Conservation (phyloP, 306 rosid genomes). For the Acacia acuminata region DNA sequence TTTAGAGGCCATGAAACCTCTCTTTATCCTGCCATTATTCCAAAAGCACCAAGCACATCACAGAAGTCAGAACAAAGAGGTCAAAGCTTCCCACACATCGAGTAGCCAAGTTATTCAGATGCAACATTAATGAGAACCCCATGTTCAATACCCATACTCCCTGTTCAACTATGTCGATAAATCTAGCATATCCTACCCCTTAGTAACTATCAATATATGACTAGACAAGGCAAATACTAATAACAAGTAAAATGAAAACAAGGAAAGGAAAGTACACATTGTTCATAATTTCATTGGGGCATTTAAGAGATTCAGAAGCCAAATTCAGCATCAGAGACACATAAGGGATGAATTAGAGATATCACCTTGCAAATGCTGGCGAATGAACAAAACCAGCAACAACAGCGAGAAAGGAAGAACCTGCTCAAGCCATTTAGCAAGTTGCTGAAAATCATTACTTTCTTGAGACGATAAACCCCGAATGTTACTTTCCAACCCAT, state of each 20-base stretch:
- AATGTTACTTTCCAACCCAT: conserved; percentile 34
- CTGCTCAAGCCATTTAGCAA: conserved; percentile 79
- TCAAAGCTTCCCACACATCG: background rate
- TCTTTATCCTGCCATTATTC: background rate
- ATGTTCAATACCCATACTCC: background rate
- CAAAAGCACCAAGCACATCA: background rate
- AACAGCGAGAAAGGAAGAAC: conserved; percentile 82
- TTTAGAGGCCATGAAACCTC: background rate
- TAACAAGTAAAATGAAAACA: background rate
- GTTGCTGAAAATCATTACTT: conserved; percentile 71
- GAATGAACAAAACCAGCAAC: conserved; percentile 76
- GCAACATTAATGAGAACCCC: background rate
- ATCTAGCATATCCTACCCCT: conserved; percentile 2
- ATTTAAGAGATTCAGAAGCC: background rate
- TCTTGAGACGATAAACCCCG: conserved; percentile 51
- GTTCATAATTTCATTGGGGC: background rate
- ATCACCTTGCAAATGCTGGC: conserved; percentile 88
- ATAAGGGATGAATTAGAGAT: background rate
- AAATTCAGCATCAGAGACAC: background rate
- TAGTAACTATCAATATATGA: background rate
- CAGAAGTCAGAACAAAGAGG: background rate
- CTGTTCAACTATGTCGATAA: conserved; percentile 1
- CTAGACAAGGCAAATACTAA: background rate
- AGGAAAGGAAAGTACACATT: background rate
- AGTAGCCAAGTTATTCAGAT: background rate